Evolutionary conservation across 1,284 basidiomycete species (phyloP), one percentile per base, ranked within the genome.

Genomic region (Wolfiporia cocos): DNA sequence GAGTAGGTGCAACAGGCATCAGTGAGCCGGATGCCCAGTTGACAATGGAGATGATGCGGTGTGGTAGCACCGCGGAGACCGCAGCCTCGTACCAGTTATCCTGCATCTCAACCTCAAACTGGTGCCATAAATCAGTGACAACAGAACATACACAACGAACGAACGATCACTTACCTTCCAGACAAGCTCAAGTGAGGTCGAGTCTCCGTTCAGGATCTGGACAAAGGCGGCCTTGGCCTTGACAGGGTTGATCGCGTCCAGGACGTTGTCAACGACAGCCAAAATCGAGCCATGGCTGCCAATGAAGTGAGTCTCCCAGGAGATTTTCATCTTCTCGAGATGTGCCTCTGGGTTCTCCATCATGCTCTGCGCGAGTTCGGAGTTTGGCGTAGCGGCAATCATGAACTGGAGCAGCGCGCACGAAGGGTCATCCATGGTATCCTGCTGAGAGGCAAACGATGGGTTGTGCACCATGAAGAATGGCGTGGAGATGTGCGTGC

Each of bases 31-130:
- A 85, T 0, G 83, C 86, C 86, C 86, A 90, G 56, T 90, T 86
- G 42, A 86, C 81, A 31, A 88, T 86, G 19, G 81, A 84, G 53
- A 89, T 66, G 53, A 89, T 83, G 49, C 76, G 71, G 57, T 86
- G 79, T 10, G 86, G 84, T 9, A 70, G 60, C 24, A 66, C 58
- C 0, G 75, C 73, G 3, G 83, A 78, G 23, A 90, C 76, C 4
- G 82, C 70, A 2, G 84, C 73, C 57, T 90, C 85, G 44, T 90
- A 90, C 86, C 86, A 89, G 63, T 88, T 90, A 62, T 90, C 80
- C 55, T 80, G 59, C 86, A 90, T 86, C 69, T 89, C 86, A 14
- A 88, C 83, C 55, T 87, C 84, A 48, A 87, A 83, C 80, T 85
- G 47, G 10, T 5, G 1, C 20, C 4, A 22, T 49, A 6, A 47